Percentiles rank a stretch among this genome's conserved stretches.
phyloP scores from a whole-genome alignment of 192 early-diverging fungal species.

The Mortierella claussenii region DNA sequence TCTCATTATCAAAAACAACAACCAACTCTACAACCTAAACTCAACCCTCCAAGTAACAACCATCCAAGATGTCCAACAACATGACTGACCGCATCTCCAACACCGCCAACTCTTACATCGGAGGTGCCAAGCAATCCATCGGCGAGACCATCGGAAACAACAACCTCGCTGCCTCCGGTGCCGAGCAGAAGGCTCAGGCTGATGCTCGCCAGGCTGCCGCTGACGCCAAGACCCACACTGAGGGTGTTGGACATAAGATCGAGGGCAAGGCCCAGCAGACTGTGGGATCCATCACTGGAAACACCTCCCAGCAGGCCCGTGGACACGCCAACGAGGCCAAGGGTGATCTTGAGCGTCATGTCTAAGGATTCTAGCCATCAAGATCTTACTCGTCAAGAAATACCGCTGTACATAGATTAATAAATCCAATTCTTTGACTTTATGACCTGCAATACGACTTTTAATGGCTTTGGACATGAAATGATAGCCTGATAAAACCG shows the following conservation, averaged over 20 bases:
- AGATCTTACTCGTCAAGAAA: too few relatives aligned
- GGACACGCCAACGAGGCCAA: constrained; percentile 14
- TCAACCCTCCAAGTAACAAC: too few relatives aligned
- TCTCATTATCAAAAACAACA: too few relatives aligned
- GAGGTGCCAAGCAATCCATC: constrained; percentile 29
- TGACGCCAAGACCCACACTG: constrained; percentile 7
- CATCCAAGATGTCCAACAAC: background rate
- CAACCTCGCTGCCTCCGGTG: constrained; percentile 12
- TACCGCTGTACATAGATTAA: background rate
- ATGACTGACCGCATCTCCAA: constrained; percentile 5
- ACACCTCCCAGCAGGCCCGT: constrained; percentile 3
- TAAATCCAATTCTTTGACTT: background rate
- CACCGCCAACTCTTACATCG: constrained; percentile 15
- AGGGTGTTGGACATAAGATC: constrained; percentile 18
- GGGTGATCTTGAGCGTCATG: constrained; percentile 16
- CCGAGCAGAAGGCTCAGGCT: constrained; percentile 20
- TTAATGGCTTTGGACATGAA: too few relatives aligned
- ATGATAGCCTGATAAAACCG: too few relatives aligned
- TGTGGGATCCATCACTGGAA: constrained; percentile 13
- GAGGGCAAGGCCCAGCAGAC: constrained; percentile 12
- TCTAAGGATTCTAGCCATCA: too few relatives aligned
- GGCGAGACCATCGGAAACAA: constrained; percentile 8
- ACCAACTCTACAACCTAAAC: too few relatives aligned
- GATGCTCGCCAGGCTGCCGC: constrained; percentile 14
- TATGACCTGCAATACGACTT: too few relatives aligned